Percentiles rank a stretch among this genome's conserved stretches.
phyloP scores from a whole-genome alignment of 2,329 filamentous ascomycete genomes.

The Proliferodiscus dingleyae region DNA sequence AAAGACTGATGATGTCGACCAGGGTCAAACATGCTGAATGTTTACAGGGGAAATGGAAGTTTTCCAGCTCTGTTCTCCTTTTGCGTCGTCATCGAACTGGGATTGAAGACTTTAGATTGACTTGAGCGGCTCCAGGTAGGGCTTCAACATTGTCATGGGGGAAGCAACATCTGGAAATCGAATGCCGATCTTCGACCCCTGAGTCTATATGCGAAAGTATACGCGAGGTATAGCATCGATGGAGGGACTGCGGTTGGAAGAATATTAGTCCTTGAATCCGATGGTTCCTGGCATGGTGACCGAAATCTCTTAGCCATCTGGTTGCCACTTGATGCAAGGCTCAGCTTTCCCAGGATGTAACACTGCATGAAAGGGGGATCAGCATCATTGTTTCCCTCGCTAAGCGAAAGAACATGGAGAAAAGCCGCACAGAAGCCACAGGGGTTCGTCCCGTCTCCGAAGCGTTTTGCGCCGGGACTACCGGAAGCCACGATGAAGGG shows the following conservation, averaged over 20 bases:
- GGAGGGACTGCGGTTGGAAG: not conserved
- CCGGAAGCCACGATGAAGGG: too few relatives aligned
- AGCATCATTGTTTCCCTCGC: constrained; percentile 12
- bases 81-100: constrained; percentile 13
- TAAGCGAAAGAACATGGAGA: constrained; percentile 9
- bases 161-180: constrained; percentile 4
- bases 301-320: constrained; percentile 3
- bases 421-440: not conserved
- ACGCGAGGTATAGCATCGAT: not conserved
- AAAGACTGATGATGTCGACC: constrained; percentile 12
- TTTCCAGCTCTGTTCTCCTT: not conserved
- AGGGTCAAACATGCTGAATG: constrained; percentile 1
- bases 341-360: constrained; percentile 17
- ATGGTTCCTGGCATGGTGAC: constrained; percentile 15
- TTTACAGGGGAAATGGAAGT: constrained; percentile 1
- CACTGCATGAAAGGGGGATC: constrained; percentile 9
- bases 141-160: not conserved
- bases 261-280: constrained; percentile 5
- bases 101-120: not conserved
- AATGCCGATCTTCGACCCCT: constrained; percentile 14
- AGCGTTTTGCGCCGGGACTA: not conserved
- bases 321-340: constrained; percentile 12
- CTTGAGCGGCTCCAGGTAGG: not conserved
- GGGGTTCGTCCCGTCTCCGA: constrained; percentile 2
- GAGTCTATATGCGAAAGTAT: constrained; percentile 11